Percentiles rank a stretch among this genome's conserved stretches.
These are phyloP conservation scores for Venturia aucupariae DNA, from an alignment of 2,329 filamentous ascomycete species.

Conservation along the genomic window DNA sequence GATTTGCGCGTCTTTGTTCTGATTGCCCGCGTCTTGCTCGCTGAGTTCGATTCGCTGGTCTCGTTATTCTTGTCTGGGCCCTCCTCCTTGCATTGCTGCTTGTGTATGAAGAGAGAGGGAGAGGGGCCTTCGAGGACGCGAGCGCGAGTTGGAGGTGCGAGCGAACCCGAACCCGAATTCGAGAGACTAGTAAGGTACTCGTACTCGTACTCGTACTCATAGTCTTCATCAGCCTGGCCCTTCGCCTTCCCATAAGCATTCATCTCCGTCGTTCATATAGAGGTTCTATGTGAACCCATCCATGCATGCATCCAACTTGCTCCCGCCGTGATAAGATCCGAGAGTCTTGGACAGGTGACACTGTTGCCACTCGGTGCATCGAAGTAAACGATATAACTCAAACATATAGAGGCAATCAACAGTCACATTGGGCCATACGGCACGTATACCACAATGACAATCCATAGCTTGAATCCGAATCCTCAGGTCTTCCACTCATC, in stretches of 20 bases:
- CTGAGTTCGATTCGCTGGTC: not conserved
- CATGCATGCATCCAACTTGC: too few species aligned
- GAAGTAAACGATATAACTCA: too few species aligned
- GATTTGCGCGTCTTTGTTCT: not conserved
- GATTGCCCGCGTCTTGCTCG: not conserved
- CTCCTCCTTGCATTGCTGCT: not conserved
- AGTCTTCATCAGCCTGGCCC: not conserved
- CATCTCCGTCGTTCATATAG: not conserved
- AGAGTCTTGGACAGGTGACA: too few species aligned
- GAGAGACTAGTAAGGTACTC: too few species aligned
- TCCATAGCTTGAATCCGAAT: not conserved
- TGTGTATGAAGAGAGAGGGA: not conserved
- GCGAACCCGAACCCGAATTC: too few species aligned
- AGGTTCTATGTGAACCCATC: too few species aligned
- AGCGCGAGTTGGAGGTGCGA: not conserved
- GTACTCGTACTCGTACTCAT: too few species aligned
- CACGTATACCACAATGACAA: not conserved
- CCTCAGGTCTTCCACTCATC: not conserved
- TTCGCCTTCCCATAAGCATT: not conserved
- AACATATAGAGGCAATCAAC: too few species aligned
- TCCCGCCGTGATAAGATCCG: too few species aligned
- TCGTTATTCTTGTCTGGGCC: not conserved
- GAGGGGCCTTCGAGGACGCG: not conserved
- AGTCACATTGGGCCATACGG: too few species aligned
- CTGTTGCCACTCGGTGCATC: too few species aligned